Base-by-base conservation (phyloP, 352 stramenopile genomes). In the Plasmopara halstedii region DNA sequence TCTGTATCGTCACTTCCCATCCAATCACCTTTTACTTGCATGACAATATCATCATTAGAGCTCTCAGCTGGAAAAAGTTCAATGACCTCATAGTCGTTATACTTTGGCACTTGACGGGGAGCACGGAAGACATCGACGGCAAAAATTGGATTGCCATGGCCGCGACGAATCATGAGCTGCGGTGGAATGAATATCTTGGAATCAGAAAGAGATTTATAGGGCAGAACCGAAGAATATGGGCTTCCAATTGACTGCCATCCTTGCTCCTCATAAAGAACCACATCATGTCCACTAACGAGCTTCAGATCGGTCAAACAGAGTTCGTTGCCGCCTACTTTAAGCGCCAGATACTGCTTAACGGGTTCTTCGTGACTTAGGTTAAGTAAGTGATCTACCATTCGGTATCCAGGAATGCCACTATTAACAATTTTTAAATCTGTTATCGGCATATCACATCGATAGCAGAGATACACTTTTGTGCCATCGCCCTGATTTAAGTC, bases 61-160 rank as follows among this genome's bases (percentile, higher is more conserved):
- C 21, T 40, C 44, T 51, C 51, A 21, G 43, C 42, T 22, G 53
- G 52, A 37, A 82, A 75, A 14, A 94, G 37, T 15, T 89, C 67
- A 22, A 93, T 92, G 9, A 90, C 74, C 51, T 94, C 83, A 52
- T 94, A 94, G 41, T 94, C 81, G 26, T 88, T 88, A 54, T 92
- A 94, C 32, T 87, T 85, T 6, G 83, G 83, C 15, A 94, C 79
- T 68, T 86, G 72, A 9, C 79, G 70, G 19, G 83, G 83, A 5
- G 81, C 77, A 26, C 83, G 76, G 43, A 92, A 94, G 6, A 94
- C 83, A 46, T 94, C 83, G 42, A 94, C 67, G 1, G 79, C 81
- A 22, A 90, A 89, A 43, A 94, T 90, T 5, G 83, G 83, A 26
- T 93, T 93, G 2, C 83, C 83, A 29, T 93, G 81, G 2, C 83